These are phyloP conservation scores for Auricularia sp. DNA, from an alignment of 768 basidiomycete genomes.

Conservation along the genomic window DNA sequence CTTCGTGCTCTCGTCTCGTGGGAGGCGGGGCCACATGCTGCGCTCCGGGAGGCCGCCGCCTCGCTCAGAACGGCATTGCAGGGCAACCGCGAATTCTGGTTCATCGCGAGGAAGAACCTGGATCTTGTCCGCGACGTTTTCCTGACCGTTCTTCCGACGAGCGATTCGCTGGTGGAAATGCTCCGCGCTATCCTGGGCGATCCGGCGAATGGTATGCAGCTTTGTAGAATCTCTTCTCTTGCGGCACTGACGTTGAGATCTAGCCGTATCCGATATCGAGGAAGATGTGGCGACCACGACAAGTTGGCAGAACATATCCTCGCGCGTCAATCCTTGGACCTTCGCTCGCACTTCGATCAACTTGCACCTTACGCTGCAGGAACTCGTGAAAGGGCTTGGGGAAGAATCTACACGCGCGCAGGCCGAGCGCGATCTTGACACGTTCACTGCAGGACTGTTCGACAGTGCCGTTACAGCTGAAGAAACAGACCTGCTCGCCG, in stretches of 20 bases:
- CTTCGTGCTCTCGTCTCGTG: background rate
- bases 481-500: slow-evolving; percentile 76
- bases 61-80: background rate
- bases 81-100: background rate
- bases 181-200: slow-evolving; percentile 40
- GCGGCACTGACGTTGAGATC: background rate
- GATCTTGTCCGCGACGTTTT: slow-evolving; percentile 8
- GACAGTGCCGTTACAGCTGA: slow-evolving; percentile 66
- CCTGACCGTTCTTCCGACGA: slow-evolving; percentile 1
- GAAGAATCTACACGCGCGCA: slow-evolving; percentile 42
- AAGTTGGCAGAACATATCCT: slow-evolving; percentile 53
- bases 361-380: slow-evolving; percentile 64
- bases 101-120: background rate
- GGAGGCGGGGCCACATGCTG: background rate
- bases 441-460: slow-evolving; percentile 56
- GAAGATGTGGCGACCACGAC: slow-evolving; percentile 14
- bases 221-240: background rate
- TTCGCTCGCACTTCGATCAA: slow-evolving; percentile 73
- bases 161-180: slow-evolving; percentile 43
- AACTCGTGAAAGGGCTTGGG: slow-evolving; percentile 58
- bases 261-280: background rate
- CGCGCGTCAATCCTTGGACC: slow-evolving; percentile 73
- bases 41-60: background rate
- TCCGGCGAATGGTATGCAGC: background rate
- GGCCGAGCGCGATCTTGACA: slow-evolving; percentile 56